A percentile compares a stretch with the other conserved stretches of the same genome.
These are phyloP conservation scores for Luzula sylvatica DNA, from an alignment of 176 grass and related monocot genomes.

Conservation along the genomic window DNA sequence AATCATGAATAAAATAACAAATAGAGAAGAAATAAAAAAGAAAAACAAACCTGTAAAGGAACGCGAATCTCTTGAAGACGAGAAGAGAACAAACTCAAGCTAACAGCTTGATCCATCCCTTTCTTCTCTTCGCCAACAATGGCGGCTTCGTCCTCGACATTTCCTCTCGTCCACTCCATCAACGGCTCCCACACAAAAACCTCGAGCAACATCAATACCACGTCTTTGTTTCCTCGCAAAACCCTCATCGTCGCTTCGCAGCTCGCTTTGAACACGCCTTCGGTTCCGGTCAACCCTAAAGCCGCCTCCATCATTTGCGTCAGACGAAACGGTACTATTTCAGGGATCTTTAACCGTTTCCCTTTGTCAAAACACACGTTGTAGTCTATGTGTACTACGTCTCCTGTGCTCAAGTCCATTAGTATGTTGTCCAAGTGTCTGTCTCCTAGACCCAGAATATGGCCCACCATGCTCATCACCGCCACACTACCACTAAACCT, in stretches of 20 bases:
- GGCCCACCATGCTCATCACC: conserved; percentile 92
- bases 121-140: conserved; percentile 96
- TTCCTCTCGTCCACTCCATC: conserved; percentile 86
- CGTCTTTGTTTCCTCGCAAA: conserved; percentile 83
- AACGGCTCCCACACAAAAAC: conserved; percentile 97
- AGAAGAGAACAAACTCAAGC: conserved; percentile 95
- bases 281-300: conserved; percentile 75
- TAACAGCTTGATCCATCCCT: conserved; percentile 98
- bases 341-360: conserved; percentile 90
- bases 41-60: conserved; percentile 76
- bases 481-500: conserved; percentile 93
- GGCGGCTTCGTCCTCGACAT: conserved; percentile 84
- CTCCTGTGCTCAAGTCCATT: conserved; percentile 85
- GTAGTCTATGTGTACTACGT: conserved; percentile 96
- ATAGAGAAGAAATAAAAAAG: conserved; percentile 6
- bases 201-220: conserved; percentile 94
- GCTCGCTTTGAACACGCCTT: conserved; percentile 74
- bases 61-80: conserved; percentile 91
- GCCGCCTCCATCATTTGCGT: conserved; percentile 93
- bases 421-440: conserved; percentile 97
- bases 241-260: conserved; percentile 74
- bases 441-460: conserved; percentile 87
- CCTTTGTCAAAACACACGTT: conserved; percentile 99
- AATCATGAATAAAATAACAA: conserved; percentile 18
- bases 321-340: conserved; percentile 96